Conservation (phyloP, 202 grass and related monocot genomes). For the Panicum virgatum region DNA sequence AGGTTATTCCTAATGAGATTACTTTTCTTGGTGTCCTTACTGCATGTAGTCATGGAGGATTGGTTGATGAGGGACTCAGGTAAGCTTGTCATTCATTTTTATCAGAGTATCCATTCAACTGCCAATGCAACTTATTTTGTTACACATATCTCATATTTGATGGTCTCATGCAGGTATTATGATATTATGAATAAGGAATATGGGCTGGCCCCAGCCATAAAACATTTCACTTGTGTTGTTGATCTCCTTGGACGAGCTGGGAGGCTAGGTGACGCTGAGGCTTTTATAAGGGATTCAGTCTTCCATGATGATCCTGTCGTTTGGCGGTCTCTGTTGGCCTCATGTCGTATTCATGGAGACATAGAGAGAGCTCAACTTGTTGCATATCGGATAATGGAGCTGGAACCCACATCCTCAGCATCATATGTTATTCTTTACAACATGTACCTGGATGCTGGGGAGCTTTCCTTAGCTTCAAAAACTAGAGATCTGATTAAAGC, state of each 20-base stretch:
- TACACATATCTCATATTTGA: constrained; percentile 29
- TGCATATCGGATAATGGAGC: constrained; percentile 55
- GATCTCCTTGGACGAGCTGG: constrained; percentile 72
- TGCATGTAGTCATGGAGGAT: constrained; percentile 77
- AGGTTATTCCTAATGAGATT: constrained; percentile 60
- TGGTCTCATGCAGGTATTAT: constrained; percentile 51
- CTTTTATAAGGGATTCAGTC: constrained; percentile 50
- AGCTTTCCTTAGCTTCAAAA: constrained; percentile 52
- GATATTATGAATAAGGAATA: constrained; percentile 62
- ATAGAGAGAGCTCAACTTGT: constrained; percentile 51
- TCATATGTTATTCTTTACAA: constrained; percentile 76
- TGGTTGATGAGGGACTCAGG: constrained; percentile 80
- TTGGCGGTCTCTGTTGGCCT: constrained; percentile 64
- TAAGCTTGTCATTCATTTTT: constrained; percentile 1
- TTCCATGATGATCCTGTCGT: constrained; percentile 51
- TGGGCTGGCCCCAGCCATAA: constrained; percentile 51
- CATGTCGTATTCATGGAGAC: constrained; percentile 75
- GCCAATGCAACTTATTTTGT: not conserved
- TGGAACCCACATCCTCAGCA: constrained; percentile 54
- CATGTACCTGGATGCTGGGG: constrained; percentile 64
- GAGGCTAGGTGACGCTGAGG: constrained; percentile 68
- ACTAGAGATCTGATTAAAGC: constrained; percentile 79
- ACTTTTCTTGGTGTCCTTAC: constrained; percentile 77
- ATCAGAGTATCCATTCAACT: not conserved
- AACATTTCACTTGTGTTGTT: constrained; percentile 73